Evolutionary conservation across 345 rosid genomes (phyloP).

Genomic region (Heritiera fomes): DNA sequence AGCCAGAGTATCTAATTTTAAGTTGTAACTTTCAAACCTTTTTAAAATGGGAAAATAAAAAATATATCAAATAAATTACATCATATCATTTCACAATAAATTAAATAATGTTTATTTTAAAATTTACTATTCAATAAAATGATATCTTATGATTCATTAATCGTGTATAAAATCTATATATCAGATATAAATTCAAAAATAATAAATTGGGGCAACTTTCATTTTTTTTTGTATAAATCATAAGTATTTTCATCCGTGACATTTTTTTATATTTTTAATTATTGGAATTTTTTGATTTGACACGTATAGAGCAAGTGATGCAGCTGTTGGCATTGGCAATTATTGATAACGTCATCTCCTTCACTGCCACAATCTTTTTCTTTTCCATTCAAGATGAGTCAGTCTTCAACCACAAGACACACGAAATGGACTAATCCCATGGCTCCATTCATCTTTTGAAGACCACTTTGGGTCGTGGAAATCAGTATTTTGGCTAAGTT

Average conservation of each 20-base stretch:
- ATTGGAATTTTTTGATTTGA: slow-evolving; percentile 27
- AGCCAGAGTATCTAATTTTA: slow-evolving; percentile 8
- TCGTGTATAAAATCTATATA: too few species aligned
- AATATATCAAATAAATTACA: neutral
- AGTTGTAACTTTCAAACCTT: slow-evolving; percentile 25
- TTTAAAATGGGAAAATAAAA: neutral
- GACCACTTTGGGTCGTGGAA: neutral
- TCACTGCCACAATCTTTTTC: slow-evolving; percentile 16
- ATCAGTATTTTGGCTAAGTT: neutral
- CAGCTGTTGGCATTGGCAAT: slow-evolving; percentile 20
- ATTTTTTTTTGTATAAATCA: too few species aligned
- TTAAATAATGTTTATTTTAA: too few species aligned
- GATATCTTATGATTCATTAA: too few species aligned
- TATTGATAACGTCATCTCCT: slow-evolving; percentile 22
- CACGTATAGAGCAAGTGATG: slow-evolving; percentile 6
- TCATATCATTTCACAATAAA: too few species aligned
- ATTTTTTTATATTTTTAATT: neutral
- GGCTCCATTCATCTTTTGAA: slow-evolving; percentile 6
- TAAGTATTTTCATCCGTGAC: too few species aligned
- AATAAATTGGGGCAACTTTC: too few species aligned
- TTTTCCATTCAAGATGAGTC: slow-evolving; percentile 4
- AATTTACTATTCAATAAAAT: too few species aligned
- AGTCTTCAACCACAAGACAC: slow-evolving; percentile 28
- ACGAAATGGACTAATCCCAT: slow-evolving; percentile 1
- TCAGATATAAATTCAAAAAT: too few species aligned